Evolutionary conservation across 257 asterid genomes (phyloP).

Genomic region (Nicotiana paniculata): DNA sequence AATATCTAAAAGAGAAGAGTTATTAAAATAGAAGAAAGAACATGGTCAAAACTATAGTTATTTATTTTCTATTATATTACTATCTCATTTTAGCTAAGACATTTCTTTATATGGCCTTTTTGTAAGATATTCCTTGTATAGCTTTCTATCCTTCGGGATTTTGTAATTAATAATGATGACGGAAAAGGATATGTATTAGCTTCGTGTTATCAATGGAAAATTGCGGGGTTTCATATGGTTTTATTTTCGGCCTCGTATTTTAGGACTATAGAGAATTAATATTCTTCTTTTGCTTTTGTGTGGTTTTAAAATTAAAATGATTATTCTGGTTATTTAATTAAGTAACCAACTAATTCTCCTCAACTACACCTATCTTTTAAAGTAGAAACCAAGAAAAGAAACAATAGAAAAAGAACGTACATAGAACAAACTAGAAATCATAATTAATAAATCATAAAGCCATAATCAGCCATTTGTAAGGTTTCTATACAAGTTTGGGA

Average conservation of each 20-base stretch:
- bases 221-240: background rate
- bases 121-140: background rate
- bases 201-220: too few relatives aligned
- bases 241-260: background rate
- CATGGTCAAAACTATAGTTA: background rate
- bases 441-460: background rate
- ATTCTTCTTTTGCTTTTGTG: background rate
- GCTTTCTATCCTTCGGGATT: too few relatives aligned
- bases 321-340: background rate
- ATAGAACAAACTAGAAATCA: background rate
- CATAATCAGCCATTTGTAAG: constrained; percentile 1
- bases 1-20: background rate
- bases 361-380: background rate
- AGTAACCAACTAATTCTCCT: background rate
- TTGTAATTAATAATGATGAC: too few relatives aligned
- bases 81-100: background rate
- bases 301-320: background rate
- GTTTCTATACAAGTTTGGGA: background rate
- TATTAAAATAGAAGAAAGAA: background rate
- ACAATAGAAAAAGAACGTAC: background rate
- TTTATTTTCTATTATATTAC: background rate
- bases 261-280: background rate
- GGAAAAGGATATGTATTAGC: too few relatives aligned
- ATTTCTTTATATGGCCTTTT: background rate
- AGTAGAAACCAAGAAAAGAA: background rate